A percentile compares a stretch with the other conserved stretches of the same genome.
phyloP scores from a whole-genome alignment of 305 asterid genomes.

The Fraxinus nigra region DNA sequence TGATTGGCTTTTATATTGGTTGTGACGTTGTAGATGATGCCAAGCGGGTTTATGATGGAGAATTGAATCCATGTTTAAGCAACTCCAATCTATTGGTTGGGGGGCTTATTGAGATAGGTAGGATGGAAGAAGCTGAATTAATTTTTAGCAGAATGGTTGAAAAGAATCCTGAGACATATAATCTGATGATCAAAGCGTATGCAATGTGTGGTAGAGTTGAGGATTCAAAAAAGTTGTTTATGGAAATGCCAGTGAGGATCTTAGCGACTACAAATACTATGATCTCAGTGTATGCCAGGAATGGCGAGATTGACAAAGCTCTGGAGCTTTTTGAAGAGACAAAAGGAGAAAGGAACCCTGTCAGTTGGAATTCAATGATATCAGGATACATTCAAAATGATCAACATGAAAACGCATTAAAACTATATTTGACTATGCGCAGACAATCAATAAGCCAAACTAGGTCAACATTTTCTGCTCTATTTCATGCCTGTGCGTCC shows the following conservation, averaged over 20 bases:
- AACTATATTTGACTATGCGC: slow-evolving; percentile 54
- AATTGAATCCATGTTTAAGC: slow-evolving; percentile 30
- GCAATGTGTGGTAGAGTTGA: slow-evolving; percentile 51
- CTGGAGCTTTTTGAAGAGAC: slow-evolving; percentile 55
- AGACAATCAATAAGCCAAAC: slow-evolving; percentile 50
- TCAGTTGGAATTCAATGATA: slow-evolving; percentile 87
- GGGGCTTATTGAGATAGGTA: slow-evolving; percentile 46
- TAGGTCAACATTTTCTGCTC: slow-evolving; percentile 59
- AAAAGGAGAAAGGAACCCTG: slow-evolving; percentile 52
- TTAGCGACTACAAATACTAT: slow-evolving; percentile 60
- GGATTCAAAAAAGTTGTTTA: slow-evolving; percentile 50
- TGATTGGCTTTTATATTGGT: slow-evolving; percentile 51
- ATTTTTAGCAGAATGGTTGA: slow-evolving; percentile 43
- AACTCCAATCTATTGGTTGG: slow-evolving; percentile 48
- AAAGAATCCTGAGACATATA: slow-evolving; percentile 46
- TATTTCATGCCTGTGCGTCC: slow-evolving; percentile 65
- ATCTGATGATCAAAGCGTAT: slow-evolving; percentile 72
- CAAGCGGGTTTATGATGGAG: slow-evolving; percentile 31
- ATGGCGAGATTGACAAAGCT: slow-evolving; percentile 55
- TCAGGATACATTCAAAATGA: slow-evolving; percentile 58
- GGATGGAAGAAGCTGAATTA: slow-evolving; percentile 56
- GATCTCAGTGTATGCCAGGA: slow-evolving; percentile 58
- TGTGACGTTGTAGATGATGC: slow-evolving; percentile 56
- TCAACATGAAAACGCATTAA: slow-evolving; percentile 52
- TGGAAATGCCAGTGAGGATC: slow-evolving; percentile 42